Percentiles rank a stretch among this genome's conserved stretches.
Conservation (phyloP, 176 grass and related monocot genomes). For the bread wheat (Triticum aestivum) region IWGSC_CS_RefSeq_v2.1 NC_057808.1:290910069-290910568, state of each 20-base stretch:
- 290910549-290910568: not conserved
- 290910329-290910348: not conserved
- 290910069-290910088: too few species aligned
- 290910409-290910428: not conserved
- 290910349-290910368: not conserved
- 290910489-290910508: not conserved
- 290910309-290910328: not conserved
- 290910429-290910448: not conserved
- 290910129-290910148: too few species aligned
- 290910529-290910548: not conserved
- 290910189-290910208: too few species aligned
- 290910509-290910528: not conserved
- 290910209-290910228: too few species aligned
- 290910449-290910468: not conserved
- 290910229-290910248: too few species aligned
- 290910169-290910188: too few species aligned
- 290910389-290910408: not conserved
- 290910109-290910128: too few species aligned
- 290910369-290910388: not conserved
- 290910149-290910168: too few species aligned
- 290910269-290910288: not conserved
- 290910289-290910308: not conserved
- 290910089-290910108: too few species aligned
- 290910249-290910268: too few species aligned
- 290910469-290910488: not conserved